Evolutionary conservation across 164 flowering plant species (phyloP).

Genomic region (Tinospora cordifolia): DNA sequence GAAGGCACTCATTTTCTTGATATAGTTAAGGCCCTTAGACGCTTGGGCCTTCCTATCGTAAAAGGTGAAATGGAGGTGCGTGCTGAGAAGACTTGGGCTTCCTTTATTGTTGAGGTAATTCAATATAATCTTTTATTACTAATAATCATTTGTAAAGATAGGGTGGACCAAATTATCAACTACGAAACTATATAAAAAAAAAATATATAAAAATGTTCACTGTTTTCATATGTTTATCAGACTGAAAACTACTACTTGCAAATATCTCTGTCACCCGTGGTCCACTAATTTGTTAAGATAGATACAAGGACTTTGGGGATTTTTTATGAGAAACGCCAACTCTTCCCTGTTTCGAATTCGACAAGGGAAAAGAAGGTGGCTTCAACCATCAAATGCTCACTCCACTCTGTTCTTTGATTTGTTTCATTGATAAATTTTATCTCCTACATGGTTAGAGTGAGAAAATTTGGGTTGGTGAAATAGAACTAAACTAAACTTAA

Average conservation of each 20-base stretch:
- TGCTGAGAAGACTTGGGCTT: neutral
- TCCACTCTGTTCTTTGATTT: too few species aligned
- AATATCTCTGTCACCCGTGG: neutral
- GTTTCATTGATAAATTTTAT: too few species aligned
- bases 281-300: neutral
- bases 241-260: too few species aligned
- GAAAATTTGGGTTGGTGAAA: too few species aligned
- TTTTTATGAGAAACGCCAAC: neutral
- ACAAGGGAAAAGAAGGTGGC: neutral
- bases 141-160: neutral
- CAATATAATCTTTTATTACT: neutral
- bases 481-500: too few species aligned
- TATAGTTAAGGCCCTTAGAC: constrained; percentile 2
- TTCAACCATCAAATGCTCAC: too few species aligned
- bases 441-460: too few species aligned
- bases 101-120: constrained; percentile 6
- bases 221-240: too few species aligned
- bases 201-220: too few species aligned
- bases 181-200: neutral
- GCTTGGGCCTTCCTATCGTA: constrained; percentile 1
- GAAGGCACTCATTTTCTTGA: constrained; percentile 3
- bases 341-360: neutral
- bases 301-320: neutral
- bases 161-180: neutral
- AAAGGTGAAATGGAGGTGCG: constrained; percentile 5